These are phyloP conservation scores for Trichoderma gamsii DNA, from an alignment of 495 filamentous ascomycete genomes.

Conservation along the genomic window DNA sequence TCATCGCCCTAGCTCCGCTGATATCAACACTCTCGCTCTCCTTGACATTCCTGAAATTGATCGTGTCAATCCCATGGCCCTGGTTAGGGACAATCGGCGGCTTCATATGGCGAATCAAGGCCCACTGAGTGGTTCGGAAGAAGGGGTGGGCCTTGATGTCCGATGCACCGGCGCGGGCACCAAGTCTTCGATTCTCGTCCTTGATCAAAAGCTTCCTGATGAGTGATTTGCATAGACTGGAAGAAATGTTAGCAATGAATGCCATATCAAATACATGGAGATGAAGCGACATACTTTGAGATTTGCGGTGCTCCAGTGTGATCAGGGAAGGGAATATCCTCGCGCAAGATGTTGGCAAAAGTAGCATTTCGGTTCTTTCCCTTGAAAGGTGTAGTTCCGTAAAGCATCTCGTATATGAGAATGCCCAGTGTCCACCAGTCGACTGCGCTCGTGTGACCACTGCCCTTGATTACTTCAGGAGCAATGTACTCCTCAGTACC, in stretches of 20 bases:
- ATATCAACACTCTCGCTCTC: slow-evolving; percentile 95
- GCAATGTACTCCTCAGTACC: slow-evolving; percentile 99
- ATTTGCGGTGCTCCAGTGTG: slow-evolving; percentile 76
- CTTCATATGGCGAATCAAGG: slow-evolving; percentile 92
- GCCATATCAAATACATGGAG: slow-evolving; percentile 19
- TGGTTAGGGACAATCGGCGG: slow-evolving; percentile 96
- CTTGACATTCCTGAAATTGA: slow-evolving; percentile 97
- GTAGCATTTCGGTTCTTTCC: slow-evolving; percentile 98
- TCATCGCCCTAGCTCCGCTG: slow-evolving; percentile 50
- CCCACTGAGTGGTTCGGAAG: slow-evolving; percentile 94
- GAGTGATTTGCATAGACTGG: slow-evolving; percentile 87
- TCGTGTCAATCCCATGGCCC: slow-evolving; percentile 82
- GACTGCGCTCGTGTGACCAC: slow-evolving; percentile 94
- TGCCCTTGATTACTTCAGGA: slow-evolving; percentile 96
- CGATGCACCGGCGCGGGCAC: slow-evolving; percentile 88
- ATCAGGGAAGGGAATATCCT: slow-evolving; percentile 93
- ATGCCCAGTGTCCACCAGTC: slow-evolving; percentile 99
- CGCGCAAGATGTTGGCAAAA: slow-evolving; percentile 92
- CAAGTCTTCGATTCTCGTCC: slow-evolving; percentile 90
- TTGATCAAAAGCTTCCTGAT: slow-evolving; percentile 97
- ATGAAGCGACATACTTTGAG: slow-evolving; percentile 64
- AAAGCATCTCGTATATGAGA: slow-evolving; percentile 98
- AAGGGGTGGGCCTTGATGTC: slow-evolving; percentile 97
- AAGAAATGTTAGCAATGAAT: slow-evolving; percentile 19
- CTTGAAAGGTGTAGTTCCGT: slow-evolving; percentile 97